Evolutionary conservation across 495 filamentous ascomycete genomes (phyloP).

Genomic region (Daldinia loculata): DNA sequence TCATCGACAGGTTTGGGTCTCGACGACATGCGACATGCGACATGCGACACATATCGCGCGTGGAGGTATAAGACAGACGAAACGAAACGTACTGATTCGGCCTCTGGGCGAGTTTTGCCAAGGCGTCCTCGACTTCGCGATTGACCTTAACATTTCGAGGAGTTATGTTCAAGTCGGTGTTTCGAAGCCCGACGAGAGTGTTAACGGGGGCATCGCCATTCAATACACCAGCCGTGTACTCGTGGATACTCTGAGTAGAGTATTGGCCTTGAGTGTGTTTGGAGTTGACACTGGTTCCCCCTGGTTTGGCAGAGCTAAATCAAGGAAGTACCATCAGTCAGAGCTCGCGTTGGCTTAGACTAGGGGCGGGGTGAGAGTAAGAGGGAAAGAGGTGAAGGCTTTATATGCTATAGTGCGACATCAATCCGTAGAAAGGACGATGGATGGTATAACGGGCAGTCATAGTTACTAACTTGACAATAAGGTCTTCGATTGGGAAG

Average conservation of each 20-base stretch:
- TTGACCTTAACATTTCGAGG: slow-evolving; percentile 4
- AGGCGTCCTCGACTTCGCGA: slow-evolving; percentile 8
- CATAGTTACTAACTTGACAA: neutral
- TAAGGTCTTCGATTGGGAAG: neutral
- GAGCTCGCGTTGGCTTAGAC: neutral
- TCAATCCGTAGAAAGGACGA: neutral
- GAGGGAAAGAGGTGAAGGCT: neutral
- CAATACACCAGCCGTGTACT: neutral
- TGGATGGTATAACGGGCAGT: neutral
- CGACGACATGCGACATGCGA: neutral
- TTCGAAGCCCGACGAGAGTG: slow-evolving; percentile 3
- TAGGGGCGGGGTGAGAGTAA: neutral
- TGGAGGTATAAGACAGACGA: neutral
- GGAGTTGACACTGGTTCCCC: neutral
- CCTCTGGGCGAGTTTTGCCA: neutral
- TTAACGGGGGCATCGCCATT: slow-evolving; percentile 15
- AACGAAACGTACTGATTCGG: slow-evolving; percentile 14
- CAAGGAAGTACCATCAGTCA: neutral
- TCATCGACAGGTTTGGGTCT: neutral
- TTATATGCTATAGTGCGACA: neutral
- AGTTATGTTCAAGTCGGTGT: neutral
- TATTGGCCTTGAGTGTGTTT: neutral
- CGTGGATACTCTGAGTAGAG: neutral
- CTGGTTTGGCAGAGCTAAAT: neutral
- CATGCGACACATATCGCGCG: neutral